These are phyloP conservation scores for Botrytis aclada DNA, from an alignment of 2,329 filamentous ascomycete species.

Conservation along the genomic window DNA sequence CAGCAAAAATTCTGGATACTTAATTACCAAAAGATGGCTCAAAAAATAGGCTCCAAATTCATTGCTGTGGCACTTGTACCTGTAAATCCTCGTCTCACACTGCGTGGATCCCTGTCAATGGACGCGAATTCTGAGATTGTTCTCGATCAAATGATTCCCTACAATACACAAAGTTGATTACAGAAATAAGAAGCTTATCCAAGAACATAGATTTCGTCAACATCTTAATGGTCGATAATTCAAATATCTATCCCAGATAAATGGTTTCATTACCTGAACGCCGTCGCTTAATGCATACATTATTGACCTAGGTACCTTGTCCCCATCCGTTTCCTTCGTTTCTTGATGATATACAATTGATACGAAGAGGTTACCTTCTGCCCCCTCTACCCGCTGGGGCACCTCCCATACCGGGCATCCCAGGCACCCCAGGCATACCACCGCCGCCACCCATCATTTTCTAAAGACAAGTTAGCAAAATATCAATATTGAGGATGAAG, in stretches of 20 bases:
- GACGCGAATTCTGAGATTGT: not conserved
- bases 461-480: constrained; percentile 30
- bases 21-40: not conserved
- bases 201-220: not conserved
- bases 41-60: not conserved
- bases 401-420: constrained; percentile 40
- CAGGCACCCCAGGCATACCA: constrained; percentile 41
- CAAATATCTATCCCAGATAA: constrained; percentile 5
- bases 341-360: constrained; percentile 2
- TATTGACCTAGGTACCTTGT: constrained; percentile 11
- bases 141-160: not conserved
- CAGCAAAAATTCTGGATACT: not conserved
- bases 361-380: constrained; percentile 25
- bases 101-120: not conserved
- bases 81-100: not conserved
- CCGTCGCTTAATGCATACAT: constrained; percentile 21
- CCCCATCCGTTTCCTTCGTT: constrained; percentile 1
- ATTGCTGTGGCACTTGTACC: not conserved
- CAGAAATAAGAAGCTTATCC: not conserved
- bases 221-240: not conserved
- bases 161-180: not conserved
- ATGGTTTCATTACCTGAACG: constrained; percentile 12
- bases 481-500: not conserved
- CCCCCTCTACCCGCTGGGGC: constrained; percentile 30
- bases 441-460: constrained; percentile 50